Evolutionary conservation across 2,329 filamentous ascomycete species (phyloP).

Genomic region (Epichloe hybrida): DNA sequence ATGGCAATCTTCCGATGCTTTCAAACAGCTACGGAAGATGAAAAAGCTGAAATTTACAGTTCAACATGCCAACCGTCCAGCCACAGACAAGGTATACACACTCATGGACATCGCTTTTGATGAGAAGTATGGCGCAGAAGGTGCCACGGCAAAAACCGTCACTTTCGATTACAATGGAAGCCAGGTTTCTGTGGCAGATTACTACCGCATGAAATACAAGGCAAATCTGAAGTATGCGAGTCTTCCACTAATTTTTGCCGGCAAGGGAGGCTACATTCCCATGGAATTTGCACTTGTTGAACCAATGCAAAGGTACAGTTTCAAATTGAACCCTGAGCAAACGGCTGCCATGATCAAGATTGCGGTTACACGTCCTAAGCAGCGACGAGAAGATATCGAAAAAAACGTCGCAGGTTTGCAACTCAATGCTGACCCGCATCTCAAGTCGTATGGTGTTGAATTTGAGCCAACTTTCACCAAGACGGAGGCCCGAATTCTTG

Average conservation of each 20-base stretch:
- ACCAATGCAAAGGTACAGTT: slow-evolving; percentile 46
- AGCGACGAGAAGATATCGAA: slow-evolving; percentile 54
- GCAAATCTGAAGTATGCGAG: slow-evolving; percentile 30
- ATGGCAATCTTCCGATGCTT: slow-evolving; percentile 33
- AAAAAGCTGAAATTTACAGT: slow-evolving; percentile 43
- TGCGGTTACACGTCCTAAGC: slow-evolving; percentile 62
- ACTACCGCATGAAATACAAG: slow-evolving; percentile 43
- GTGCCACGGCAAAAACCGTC: slow-evolving; percentile 36
- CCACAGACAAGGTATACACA: slow-evolving; percentile 34
- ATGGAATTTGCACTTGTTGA: slow-evolving; percentile 45
- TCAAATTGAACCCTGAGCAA: slow-evolving; percentile 48
- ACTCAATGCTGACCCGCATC: slow-evolving; percentile 56
- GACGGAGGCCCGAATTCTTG: slow-evolving; percentile 58
- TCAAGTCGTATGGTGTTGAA: slow-evolving; percentile 60
- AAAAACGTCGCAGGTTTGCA: slow-evolving; percentile 42
- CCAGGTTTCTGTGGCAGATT: slow-evolving; percentile 34
- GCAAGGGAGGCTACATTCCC: slow-evolving; percentile 41
- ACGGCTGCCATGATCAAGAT: slow-evolving; percentile 87
- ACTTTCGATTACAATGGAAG: slow-evolving; percentile 41
- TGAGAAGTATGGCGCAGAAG: slow-evolving; percentile 27
- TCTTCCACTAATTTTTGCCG: slow-evolving; percentile 46
- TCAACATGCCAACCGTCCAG: slow-evolving; percentile 32
- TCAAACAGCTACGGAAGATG: slow-evolving; percentile 41
- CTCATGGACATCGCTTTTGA: slow-evolving; percentile 39
- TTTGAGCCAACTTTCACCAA: slow-evolving; percentile 51